These are phyloP conservation scores for Boletellus ananiceps DNA, from an alignment of 768 basidiomycete genomes.

Conservation along the genomic window DNA sequence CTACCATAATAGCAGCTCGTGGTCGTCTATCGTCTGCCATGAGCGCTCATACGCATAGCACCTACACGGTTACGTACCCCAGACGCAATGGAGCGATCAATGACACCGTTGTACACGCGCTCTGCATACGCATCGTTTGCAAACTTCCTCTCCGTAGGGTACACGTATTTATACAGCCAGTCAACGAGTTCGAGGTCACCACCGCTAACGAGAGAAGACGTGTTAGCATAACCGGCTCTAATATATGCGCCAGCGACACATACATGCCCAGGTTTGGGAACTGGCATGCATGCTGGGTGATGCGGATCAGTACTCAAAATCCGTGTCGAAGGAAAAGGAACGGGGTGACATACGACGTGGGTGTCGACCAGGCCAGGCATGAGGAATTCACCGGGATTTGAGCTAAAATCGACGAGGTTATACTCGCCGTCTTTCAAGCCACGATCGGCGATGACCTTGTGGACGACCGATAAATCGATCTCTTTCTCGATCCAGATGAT, in stretches of 20 bases:
- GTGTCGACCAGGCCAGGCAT: slow-evolving; percentile 90
- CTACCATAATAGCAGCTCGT: slow-evolving; percentile 89
- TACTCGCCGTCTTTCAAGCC: slow-evolving; percentile 37
- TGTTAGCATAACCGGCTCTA: neutral
- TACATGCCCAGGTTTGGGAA: slow-evolving; percentile 37
- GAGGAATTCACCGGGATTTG: slow-evolving; percentile 54
- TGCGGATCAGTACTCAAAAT: neutral
- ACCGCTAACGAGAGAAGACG: slow-evolving; percentile 43
- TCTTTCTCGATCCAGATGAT: slow-evolving; percentile 72
- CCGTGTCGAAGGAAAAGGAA: too few species aligned
- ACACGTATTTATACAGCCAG: slow-evolving; percentile 78
- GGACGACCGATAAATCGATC: slow-evolving; percentile 45
- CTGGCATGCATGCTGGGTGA: slow-evolving; percentile 32
- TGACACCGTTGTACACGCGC: slow-evolving; percentile 60
- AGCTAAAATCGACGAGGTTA: slow-evolving; percentile 33
- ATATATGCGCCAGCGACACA: neutral
- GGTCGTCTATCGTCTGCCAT: slow-evolving; percentile 52
- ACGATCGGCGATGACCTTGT: slow-evolving; percentile 46
- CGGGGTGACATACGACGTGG: slow-evolving; percentile 60
- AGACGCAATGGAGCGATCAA: slow-evolving; percentile 60
- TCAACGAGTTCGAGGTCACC: slow-evolving; percentile 79
- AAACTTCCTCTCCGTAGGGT: slow-evolving; percentile 81
- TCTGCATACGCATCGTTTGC: slow-evolving; percentile 60
- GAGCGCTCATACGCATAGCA: neutral
- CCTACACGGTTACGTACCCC: slow-evolving; percentile 51